Percentiles rank a stretch among this genome's conserved stretches.
Conservation (phyloP, 2,329 filamentous ascomycete species). For the Talaromyces sp. region DNA sequence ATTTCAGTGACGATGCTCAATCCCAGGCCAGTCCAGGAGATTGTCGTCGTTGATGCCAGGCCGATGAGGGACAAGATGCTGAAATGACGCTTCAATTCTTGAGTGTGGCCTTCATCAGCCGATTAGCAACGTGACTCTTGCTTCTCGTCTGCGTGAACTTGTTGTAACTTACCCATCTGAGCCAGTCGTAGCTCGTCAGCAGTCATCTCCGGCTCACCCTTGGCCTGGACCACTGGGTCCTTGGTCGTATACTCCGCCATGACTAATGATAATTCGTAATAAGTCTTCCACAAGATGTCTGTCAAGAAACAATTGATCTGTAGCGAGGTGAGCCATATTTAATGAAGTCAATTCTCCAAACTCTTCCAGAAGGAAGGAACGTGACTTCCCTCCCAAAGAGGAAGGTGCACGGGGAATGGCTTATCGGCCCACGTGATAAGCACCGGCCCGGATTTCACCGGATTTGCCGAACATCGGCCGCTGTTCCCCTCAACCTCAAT, state of each 20-base stretch:
- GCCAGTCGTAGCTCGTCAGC: slow-evolving; percentile 42
- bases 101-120: slow-evolving; percentile 40
- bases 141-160: not conserved
- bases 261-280: not conserved
- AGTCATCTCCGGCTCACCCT: slow-evolving; percentile 26
- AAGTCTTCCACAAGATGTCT: not conserved
- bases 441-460: slow-evolving; percentile 11
- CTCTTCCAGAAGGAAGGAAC: not conserved
- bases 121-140: no score
- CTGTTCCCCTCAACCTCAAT: not conserved
- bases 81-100: slow-evolving; percentile 50
- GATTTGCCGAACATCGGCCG: not conserved
- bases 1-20: slow-evolving; percentile 47
- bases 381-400: not conserved
- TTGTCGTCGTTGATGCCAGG: slow-evolving; percentile 49
- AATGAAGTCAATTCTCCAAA: not conserved
- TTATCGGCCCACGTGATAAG: not conserved
- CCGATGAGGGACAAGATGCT: slow-evolving; percentile 48
- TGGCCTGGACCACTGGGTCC: slow-evolving; percentile 21
- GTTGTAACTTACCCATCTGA: slow-evolving; percentile 40
- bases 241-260: slow-evolving; percentile 8
- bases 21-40: slow-evolving; percentile 35
- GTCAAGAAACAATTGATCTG: not conserved
- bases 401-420: no score
- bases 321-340: not conserved